Percentiles rank a stretch among this genome's conserved stretches.
Conservation (phyloP, 257 asterid genomes). For the Fraxinus quadrangulata region DNA sequence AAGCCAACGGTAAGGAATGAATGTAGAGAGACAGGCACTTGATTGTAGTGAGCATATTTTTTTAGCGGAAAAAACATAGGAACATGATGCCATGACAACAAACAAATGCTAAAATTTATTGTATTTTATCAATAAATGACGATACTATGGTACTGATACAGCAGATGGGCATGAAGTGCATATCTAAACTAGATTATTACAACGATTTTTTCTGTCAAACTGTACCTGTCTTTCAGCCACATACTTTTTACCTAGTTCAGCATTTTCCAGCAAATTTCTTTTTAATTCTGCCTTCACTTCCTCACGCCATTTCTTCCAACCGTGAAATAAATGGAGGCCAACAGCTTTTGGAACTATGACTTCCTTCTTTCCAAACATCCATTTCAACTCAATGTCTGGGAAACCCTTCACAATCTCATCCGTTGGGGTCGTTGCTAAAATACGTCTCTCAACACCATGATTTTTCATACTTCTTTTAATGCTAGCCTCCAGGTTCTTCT, state of each 20-base stretch:
- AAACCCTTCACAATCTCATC: conserved; percentile 85
- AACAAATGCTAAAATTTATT: not conserved
- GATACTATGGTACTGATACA: conserved; percentile 14
- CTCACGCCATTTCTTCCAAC: conserved; percentile 97
- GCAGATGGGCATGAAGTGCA: conserved; percentile 14
- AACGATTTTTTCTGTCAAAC: conserved; percentile 13
- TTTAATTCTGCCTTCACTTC: conserved; percentile 67
- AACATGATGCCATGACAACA: conserved; percentile 1
- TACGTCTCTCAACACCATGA: conserved; percentile 73
- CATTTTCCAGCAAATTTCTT: conserved; percentile 63
- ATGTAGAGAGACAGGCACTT: not conserved
- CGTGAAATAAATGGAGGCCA: conserved; percentile 60
- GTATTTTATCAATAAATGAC: not conserved
- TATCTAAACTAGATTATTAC: conserved; percentile 14
- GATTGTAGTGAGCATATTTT: not conserved
- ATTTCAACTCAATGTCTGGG: conserved; percentile 85
- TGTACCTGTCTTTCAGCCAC: conserved; percentile 87
- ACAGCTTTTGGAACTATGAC: conserved; percentile 75
- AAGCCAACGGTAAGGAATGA: not conserved
- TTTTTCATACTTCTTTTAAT: conserved; percentile 68
- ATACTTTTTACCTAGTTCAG: conserved; percentile 80
- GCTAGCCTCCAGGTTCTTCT: conserved; percentile 62
- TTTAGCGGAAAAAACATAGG: not conserved
- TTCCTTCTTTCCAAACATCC: conserved; percentile 91
- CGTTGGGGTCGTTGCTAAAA: conserved; percentile 65